These are phyloP conservation scores for Apiospora hydei DNA, from an alignment of 2,329 filamentous ascomycete genomes.

Conservation along the genomic window DNA sequence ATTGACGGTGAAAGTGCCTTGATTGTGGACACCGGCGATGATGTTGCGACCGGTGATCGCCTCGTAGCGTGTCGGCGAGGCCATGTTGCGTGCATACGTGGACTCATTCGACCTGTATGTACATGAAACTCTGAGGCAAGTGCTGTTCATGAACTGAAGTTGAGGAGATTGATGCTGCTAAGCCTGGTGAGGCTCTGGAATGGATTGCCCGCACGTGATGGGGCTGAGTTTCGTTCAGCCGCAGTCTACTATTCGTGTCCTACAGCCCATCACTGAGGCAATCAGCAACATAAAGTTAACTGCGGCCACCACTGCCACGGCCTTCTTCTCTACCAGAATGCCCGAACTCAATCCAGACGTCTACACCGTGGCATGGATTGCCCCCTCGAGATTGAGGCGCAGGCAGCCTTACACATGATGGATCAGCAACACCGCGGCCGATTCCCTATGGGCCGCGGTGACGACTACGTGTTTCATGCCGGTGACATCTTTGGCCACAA, in stretches of 20 bases:
- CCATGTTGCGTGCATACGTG: not conserved
- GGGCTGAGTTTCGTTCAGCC: not conserved
- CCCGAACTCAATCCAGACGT: slow-evolving; percentile 26
- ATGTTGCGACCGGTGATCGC: not conserved
- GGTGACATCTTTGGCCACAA: slow-evolving; percentile 47
- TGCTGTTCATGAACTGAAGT: too few species aligned
- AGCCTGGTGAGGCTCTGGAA: slow-evolving; percentile 14
- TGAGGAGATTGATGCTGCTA: not conserved
- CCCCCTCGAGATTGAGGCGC: slow-evolving; percentile 46
- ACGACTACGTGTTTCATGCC: slow-evolving; percentile 47
- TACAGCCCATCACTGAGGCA: not conserved
- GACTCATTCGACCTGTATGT: too few species aligned
- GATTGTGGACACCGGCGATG: not conserved
- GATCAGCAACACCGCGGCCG: slow-evolving; percentile 42
- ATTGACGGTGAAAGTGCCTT: not conserved
- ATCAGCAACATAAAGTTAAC: not conserved
- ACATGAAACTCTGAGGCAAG: too few species aligned
- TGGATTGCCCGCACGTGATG: not conserved
- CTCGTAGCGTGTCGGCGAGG: not conserved
- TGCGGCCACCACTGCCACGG: too few species aligned
- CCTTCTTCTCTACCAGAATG: slow-evolving; percentile 18
- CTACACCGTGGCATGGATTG: slow-evolving; percentile 48
- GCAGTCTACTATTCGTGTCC: too few species aligned
- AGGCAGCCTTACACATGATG: slow-evolving; percentile 44
- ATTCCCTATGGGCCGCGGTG: slow-evolving; percentile 41